These are phyloP conservation scores for Agaricus bisporus DNA, from an alignment of 768 basidiomycete genomes.

Conservation along the genomic window DNA sequence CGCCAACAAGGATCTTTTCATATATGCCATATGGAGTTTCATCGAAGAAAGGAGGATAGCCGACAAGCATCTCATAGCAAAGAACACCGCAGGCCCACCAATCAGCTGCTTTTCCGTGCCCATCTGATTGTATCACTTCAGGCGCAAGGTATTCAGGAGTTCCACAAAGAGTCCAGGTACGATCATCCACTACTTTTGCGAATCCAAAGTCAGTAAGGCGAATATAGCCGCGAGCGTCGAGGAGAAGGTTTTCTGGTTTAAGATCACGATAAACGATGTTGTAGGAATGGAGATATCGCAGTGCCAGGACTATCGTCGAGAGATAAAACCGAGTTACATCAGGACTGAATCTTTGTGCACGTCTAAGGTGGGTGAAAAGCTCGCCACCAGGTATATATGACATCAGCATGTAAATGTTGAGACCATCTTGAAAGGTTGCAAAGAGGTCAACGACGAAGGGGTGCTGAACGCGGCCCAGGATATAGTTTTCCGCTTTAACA, in stretches of 20 bases:
- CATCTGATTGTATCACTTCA: conserved; percentile 96
- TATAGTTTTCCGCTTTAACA: conserved; percentile 93
- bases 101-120: conserved; percentile 96
- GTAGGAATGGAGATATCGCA: conserved; percentile 91
- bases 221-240: conserved; percentile 90
- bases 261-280: conserved; percentile 99
- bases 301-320: conserved; percentile 90
- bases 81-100: conserved; percentile 99
- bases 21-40: conserved; percentile 98
- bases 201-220: conserved; percentile 98
- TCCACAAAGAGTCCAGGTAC: conserved; percentile 96
- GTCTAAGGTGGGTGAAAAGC: conserved; percentile 92
- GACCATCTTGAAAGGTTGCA: conserved; percentile 90
- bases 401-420: conserved; percentile 98
- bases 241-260: conserved; percentile 97
- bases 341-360: conserved; percentile 90
- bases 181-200: conserved; percentile 94
- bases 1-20: conserved; percentile 89
- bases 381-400: conserved; percentile 96
- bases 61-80: conserved; percentile 98
- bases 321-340: conserved; percentile 98
- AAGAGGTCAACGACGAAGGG: conserved; percentile 97
- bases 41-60: conserved; percentile 98
- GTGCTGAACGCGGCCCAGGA: conserved; percentile 86
- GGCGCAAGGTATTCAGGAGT: conserved; percentile 97